A percentile compares a stretch with the other conserved stretches of the same genome.
phyloP scores from a whole-genome alignment of 1,139 yeast genomes.

The Yamadazyma epiphylla region DNA sequence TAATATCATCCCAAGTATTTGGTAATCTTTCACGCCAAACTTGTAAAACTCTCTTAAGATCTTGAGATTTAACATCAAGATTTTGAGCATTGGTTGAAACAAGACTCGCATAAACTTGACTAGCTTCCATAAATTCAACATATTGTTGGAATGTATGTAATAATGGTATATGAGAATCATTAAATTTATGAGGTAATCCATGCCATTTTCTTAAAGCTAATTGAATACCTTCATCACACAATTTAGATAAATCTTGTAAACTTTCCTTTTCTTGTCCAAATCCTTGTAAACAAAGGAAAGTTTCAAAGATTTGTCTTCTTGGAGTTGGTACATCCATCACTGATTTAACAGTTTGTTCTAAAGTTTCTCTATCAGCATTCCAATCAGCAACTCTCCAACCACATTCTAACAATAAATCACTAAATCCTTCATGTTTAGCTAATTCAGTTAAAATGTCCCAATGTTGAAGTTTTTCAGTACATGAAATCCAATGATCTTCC shows the following conservation, averaged over 20 bases:
- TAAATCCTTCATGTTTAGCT: slow-evolving; percentile 96
- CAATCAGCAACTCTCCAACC: slow-evolving; percentile 99
- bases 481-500: slow-evolving; percentile 98
- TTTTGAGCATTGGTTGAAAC: slow-evolving; percentile 91
- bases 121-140: slow-evolving; percentile 96
- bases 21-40: slow-evolving; percentile 99
- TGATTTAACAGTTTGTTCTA: slow-evolving; percentile 90
- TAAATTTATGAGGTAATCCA: slow-evolving; percentile 74
- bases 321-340: slow-evolving; percentile 99
- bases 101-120: slow-evolving; percentile 86
- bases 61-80: slow-evolving; percentile 88
- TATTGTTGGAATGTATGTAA: slow-evolving; percentile 95
- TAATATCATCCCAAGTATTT: slow-evolving; percentile 95
- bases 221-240: slow-evolving; percentile 96
- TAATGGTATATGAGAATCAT: slow-evolving; percentile 84
- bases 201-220: slow-evolving; percentile 91
- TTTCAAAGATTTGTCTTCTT: slow-evolving; percentile 90
- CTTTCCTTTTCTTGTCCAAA: slow-evolving; percentile 88
- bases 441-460: slow-evolving; percentile 97
- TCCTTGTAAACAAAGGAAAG: slow-evolving; percentile 89
- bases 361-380: slow-evolving; percentile 91
- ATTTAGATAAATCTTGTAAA: slow-evolving; percentile 71
- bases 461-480: slow-evolving; percentile 96
- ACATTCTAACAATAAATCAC: slow-evolving; percentile 90
- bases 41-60: slow-evolving; percentile 86